These are phyloP conservation scores for Pleurotus tuber-regium DNA, from an alignment of 768 basidiomycete genomes.

Conservation along the genomic window DNA sequence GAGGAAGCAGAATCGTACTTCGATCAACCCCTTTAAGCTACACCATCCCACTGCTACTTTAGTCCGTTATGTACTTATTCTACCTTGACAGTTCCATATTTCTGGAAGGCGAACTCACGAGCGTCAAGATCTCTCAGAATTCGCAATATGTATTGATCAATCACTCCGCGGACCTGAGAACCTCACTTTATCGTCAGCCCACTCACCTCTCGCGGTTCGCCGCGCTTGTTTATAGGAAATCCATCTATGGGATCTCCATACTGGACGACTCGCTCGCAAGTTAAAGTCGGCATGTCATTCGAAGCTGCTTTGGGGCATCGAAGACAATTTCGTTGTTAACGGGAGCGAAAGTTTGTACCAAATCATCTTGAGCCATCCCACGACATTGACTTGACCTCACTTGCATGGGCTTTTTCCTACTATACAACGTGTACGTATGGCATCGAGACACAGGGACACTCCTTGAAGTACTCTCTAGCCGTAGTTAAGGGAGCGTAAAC, in stretches of 20 bases:
- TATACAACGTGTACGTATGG: conserved; percentile 94
- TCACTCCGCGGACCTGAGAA: conserved; percentile 79
- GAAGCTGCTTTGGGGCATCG: conserved; percentile 93
- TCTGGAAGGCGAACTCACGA: conserved; percentile 80
- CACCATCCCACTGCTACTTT: neutral
- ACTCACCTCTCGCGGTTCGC: conserved; percentile 13
- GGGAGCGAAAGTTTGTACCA: conserved; percentile 84
- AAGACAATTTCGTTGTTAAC: conserved; percentile 85
- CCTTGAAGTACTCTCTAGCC: conserved; percentile 84
- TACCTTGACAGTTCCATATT: conserved; percentile 50
- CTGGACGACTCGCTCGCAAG: conserved; percentile 68
- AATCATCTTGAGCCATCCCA: conserved; percentile 1
- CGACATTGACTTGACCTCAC: neutral
- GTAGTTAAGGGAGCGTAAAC: conserved; percentile 89
- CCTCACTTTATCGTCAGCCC: conserved; percentile 7
- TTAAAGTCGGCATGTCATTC: conserved; percentile 85
- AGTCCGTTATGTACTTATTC: conserved; percentile 4
- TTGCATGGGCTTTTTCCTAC: conserved; percentile 37
- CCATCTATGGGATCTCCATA: conserved; percentile 78
- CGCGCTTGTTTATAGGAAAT: conserved; percentile 62
- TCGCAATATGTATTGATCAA: conserved; percentile 86
- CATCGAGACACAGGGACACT: conserved; percentile 80
- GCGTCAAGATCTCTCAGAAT: conserved; percentile 82
- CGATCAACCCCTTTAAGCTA: neutral
- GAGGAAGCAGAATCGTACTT: conserved; percentile 69